Base-by-base conservation (phyloP, 495 filamentous ascomycete species). In the Daldinia decipiens region DNA sequence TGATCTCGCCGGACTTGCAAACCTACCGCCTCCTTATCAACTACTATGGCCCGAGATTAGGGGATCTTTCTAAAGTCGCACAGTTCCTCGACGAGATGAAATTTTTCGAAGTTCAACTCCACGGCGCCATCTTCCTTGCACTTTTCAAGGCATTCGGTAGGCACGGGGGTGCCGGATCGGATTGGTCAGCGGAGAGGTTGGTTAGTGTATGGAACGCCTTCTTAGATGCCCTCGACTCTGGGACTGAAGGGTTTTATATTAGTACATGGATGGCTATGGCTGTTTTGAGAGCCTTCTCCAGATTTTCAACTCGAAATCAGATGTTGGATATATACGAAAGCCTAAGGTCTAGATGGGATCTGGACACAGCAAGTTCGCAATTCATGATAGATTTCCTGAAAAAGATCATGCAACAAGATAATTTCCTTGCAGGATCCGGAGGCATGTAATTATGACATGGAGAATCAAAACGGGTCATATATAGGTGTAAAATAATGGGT, bases 101-200 rank as follows among this genome's bases (percentile, higher is more conserved):
- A 51, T 62, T 69, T 43, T 86, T 85, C 63, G 71, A 82, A 7
- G 78, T 93, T 29, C 83, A 83, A 1, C 70, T 90, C 34, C 83
- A 91, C 61, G 87, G 86, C 32, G 82, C 83, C 38, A 85, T 92
- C 34, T 93, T 90, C 71, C 78, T 89, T 51, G 81, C 85, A 4
- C 81, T 97, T 26, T 89, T 97, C 73, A 88, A 90, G 66, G 91
- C 90, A 5, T 97, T 97, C 76, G 82, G 83, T 51, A 75, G 76
- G n/a, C 87, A 94, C 76, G 93, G 92, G 17, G 86, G 87, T n/a
- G 58, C 73, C 6, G 85, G 87, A 67, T 87, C 86, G 12, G 75
- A 86, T 6, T 95, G 92, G 93, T 90, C 86, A 54, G 80, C 81
- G 17, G 78, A 83, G 67, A 82, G 84, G 40, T 82, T 94, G 13